These are phyloP conservation scores for Helotiales sp. DNA, from an alignment of 2,329 filamentous ascomycete genomes.

Conservation along the genomic window DNA sequence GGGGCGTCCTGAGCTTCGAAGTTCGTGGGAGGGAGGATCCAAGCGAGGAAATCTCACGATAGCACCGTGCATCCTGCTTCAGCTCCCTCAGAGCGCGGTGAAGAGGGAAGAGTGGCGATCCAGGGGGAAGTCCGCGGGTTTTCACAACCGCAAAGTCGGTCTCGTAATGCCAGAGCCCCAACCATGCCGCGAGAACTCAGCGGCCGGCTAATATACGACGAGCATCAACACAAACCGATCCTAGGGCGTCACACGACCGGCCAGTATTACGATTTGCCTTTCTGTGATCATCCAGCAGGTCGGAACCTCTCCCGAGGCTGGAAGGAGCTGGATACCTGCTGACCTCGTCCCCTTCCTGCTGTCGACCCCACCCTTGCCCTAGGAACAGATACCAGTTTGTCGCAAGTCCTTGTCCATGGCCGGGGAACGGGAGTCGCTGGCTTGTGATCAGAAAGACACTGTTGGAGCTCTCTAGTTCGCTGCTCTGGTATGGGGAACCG, in stretches of 20 bases:
- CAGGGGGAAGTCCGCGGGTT: no score
- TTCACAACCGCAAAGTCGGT: no score
- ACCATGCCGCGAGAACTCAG: background rate
- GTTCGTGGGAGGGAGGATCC: background rate
- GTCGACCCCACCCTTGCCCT: background rate
- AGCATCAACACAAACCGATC: no score
- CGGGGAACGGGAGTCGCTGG: background rate
- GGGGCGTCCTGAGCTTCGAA: background rate
- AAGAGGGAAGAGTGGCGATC: no score
- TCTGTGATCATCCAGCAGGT: background rate
- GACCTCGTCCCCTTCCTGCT: background rate
- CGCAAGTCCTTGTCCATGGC: background rate
- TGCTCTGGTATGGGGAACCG: background rate
- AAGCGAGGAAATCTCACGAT: no score
- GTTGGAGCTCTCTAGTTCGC: background rate
- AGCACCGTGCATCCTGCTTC: background rate
- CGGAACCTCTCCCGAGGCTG: background rate
- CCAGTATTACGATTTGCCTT: background rate
- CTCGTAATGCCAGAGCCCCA: background rate
- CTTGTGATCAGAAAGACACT: conserved; percentile 8
- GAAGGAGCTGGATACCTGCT: no score
- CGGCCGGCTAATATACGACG: conserved; percentile 2
- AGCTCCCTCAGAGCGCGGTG: background rate
- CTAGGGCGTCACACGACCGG: conserved; percentile 1
- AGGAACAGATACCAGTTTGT: background rate